These are phyloP conservation scores for Penicillium sp. DNA, from an alignment of 2,329 filamentous ascomycete species.

Conservation along the genomic window DNA sequence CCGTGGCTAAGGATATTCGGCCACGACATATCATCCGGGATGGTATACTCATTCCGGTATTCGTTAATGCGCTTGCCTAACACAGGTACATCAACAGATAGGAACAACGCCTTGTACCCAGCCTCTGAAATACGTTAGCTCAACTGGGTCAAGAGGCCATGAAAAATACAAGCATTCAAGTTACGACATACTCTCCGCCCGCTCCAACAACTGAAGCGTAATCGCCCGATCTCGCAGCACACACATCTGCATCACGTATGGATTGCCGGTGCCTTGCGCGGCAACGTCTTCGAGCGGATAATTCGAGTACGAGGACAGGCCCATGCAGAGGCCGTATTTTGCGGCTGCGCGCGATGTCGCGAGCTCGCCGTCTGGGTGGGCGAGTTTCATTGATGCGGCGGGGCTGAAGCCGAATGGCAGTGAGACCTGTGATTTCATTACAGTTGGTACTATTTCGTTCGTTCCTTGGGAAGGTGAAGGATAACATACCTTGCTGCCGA, in stretches of 20 bases:
- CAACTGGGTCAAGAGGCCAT: not conserved
- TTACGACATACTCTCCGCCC: conserved; percentile 42
- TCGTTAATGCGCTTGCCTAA: conserved; percentile 55
- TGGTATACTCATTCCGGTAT: conserved; percentile 51
- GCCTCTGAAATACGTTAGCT: conserved; percentile 29
- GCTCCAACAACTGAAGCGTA: conserved; percentile 42
- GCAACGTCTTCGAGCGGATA: conserved; percentile 49
- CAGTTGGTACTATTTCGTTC: not conserved
- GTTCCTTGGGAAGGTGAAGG: not conserved
- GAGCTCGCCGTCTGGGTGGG: conserved; percentile 53
- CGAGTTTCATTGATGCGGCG: conserved; percentile 53
- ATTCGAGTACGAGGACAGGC: conserved; percentile 49
- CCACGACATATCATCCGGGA: conserved; percentile 46
- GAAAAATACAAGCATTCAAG: not conserved
- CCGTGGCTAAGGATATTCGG: conserved; percentile 43
- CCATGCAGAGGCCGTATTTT: conserved; percentile 47
- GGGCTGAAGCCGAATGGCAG: conserved; percentile 56
- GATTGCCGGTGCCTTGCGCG: conserved; percentile 40
- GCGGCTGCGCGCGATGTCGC: conserved; percentile 51
- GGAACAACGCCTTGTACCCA: conserved; percentile 54
- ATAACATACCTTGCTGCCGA: conserved; percentile 37
- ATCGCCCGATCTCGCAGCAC: conserved; percentile 50
- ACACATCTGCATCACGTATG: conserved; percentile 57
- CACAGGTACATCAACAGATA: conserved; percentile 56
- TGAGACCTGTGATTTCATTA: conserved; percentile 29